A percentile compares a stretch with the other conserved stretches of the same genome.
These are phyloP conservation scores for Boletellus ananiceps DNA, from an alignment of 768 basidiomycete species.

Conservation along the genomic window DNA sequence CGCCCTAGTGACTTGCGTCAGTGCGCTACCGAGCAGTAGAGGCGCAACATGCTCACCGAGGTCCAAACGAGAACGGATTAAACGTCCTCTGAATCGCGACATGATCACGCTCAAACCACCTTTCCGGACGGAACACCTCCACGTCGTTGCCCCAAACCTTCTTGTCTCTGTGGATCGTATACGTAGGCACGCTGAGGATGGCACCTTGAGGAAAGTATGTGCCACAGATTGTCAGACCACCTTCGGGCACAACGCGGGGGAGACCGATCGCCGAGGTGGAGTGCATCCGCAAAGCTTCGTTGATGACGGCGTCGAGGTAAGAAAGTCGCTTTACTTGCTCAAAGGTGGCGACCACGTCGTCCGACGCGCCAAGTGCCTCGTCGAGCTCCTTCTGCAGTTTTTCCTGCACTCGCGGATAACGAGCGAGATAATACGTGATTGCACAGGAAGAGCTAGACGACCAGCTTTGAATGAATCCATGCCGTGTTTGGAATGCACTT, in stretches of 20 bases:
- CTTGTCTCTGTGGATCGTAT: conserved; percentile 73
- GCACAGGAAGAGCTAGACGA: conserved; percentile 75
- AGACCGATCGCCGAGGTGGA: conserved; percentile 82
- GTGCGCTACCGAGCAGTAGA: neutral
- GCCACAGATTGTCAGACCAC: conserved; percentile 54
- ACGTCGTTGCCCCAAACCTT: conserved; percentile 75
- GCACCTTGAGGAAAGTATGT: conserved; percentile 71
- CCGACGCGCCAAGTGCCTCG: conserved; percentile 50
- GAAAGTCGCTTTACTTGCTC: conserved; percentile 70
- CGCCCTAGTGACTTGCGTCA: conserved; percentile 39
- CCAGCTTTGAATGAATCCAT: neutral
- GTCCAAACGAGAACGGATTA: conserved; percentile 84
- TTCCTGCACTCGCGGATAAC: conserved; percentile 55
- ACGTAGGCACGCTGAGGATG: conserved; percentile 75
- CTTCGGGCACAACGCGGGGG: conserved; percentile 71
- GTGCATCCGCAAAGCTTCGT: conserved; percentile 81
- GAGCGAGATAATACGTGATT: conserved; percentile 79
- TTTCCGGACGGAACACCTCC: conserved; percentile 71
- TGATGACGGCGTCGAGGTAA: conserved; percentile 84
- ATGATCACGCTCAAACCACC: conserved; percentile 75
- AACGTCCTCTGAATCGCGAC: conserved; percentile 64
- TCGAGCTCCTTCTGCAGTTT: conserved; percentile 78
- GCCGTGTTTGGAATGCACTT: conserved; percentile 18
- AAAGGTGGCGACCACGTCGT: conserved; percentile 56
- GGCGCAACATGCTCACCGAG: conserved; percentile 42